phyloP scores from a whole-genome alignment of 768 basidiomycete genomes.

The Lactarius quietus region DNA sequence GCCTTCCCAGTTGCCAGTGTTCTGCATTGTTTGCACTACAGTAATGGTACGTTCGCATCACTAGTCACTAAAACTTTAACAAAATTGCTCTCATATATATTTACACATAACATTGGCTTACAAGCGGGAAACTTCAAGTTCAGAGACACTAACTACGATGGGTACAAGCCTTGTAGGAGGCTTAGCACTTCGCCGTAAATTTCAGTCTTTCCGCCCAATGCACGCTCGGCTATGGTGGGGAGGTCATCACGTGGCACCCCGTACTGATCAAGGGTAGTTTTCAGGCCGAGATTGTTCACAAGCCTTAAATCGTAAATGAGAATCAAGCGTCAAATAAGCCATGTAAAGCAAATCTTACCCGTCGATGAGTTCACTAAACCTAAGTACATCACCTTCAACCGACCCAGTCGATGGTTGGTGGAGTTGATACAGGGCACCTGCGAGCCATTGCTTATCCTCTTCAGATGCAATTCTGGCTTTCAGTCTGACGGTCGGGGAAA shows the following conservation, averaged over 20 bases:
- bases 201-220: constrained; percentile 43
- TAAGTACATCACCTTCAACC: constrained; percentile 56
- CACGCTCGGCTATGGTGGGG: constrained; percentile 47
- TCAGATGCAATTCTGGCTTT: constrained; percentile 54
- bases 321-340: background rate
- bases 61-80: background rate
- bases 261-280: constrained; percentile 55
- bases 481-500: constrained; percentile 58
- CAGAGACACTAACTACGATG: constrained; percentile 1
- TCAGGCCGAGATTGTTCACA: constrained; percentile 54
- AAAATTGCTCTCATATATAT: background rate
- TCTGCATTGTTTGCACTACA: background rate
- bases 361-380: constrained; percentile 51
- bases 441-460: constrained; percentile 61
- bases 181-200: constrained; percentile 42
- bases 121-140: too few relatives aligned
- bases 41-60: background rate
- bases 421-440: constrained; percentile 55
- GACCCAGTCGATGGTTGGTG: constrained; percentile 57
- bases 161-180: constrained; percentile 48
- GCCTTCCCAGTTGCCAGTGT: too few relatives aligned
- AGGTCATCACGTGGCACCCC: constrained; percentile 59
- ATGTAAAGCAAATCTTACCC: constrained; percentile 41
- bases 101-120: background rate
- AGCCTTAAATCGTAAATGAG: constrained; percentile 41